Evolutionary conservation across 176 grass and related monocot species (phyloP), one percentile per base, ranked within the genome.

Genomic region (Canna indica): DNA sequence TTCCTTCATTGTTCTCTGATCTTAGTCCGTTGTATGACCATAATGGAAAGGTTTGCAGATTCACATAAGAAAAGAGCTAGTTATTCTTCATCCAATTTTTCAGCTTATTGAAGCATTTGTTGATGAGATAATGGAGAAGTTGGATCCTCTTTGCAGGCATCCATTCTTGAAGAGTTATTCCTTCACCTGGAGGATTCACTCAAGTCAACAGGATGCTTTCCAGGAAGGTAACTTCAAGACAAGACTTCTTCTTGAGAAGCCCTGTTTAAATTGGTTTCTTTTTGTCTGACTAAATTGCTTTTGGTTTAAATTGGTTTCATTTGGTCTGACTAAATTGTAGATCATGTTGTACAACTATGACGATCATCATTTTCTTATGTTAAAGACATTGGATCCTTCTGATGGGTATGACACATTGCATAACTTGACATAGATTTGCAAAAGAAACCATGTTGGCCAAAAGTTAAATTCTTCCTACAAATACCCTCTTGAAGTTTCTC

Each of bases 1-100:
- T 99, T 61, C 94, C 94, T 32, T 99, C 94, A 18, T 72, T 99
- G 52, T 99, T 99, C 75, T 93, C 84, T 77, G 94, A 99, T 88
- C 81, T 99, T 66, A 86, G 86, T 42, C 86, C 94, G 20, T 83
- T 99, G 59, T 99, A 99, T 53, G 89, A 86, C 64, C 86, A 88
- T 20, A 78, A 80, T 84, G 90, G 80, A 82, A 99, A 99, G 94
- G 94, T 99, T 74, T 75, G 68, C 36, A 31, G 71, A 59, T 36
- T 73, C 15, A 22, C 61, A 59, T 67, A 32, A 33, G 64, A 46
- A 30, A 36, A 32, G 68, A 33, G 7, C 27, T 22, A 31, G 52
- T 52, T 78, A 44, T 70, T 53, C 42, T 25, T 59, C 52, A 4
- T 78, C 60, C 45, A 33, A 48, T 33, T 70, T 64, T 31, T 20